These are phyloP conservation scores for Abrus precatorius DNA, from an alignment of 306 rosid genomes.

Conservation along the genomic window DNA sequence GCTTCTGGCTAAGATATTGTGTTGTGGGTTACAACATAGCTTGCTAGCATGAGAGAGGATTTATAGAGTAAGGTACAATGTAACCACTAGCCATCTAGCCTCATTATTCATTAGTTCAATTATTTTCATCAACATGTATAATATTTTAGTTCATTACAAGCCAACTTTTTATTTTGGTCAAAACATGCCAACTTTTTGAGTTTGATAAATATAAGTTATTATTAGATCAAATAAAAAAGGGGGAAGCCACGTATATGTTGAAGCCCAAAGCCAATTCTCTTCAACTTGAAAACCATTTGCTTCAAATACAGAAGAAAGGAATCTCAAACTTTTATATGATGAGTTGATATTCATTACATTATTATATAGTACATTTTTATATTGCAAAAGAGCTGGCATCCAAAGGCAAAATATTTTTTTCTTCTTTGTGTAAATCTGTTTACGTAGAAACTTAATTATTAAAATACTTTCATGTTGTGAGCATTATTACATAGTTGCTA, in stretches of 20 bases:
- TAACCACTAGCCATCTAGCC: not conserved
- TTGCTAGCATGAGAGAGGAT: not conserved
- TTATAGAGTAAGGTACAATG: constrained; percentile 41
- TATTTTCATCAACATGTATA: not conserved
- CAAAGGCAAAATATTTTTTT: not conserved
- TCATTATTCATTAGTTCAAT: not conserved
- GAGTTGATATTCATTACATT: not conserved
- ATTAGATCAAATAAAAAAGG: not conserved
- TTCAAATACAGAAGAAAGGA: not conserved
- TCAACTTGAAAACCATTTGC: not conserved
- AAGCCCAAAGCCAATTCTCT: not conserved
- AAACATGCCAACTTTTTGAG: not conserved
- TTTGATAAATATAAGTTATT: not conserved
- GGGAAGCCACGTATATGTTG: constrained; percentile 5
- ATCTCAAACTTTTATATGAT: not conserved
- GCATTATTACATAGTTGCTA: not conserved
- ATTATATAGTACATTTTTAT: not conserved
- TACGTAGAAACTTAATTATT: not conserved
- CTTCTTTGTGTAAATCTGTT: not conserved
- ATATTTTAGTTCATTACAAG: constrained; percentile 3
- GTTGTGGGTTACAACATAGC: constrained; percentile 2
- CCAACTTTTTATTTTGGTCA: not conserved
- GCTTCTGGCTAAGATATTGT: not conserved
- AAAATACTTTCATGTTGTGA: not conserved
- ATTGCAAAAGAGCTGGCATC: constrained; percentile 19